phyloP scores from a whole-genome alignment of 345 rosid genomes.

The Eucalyptus curtisii region DNA sequence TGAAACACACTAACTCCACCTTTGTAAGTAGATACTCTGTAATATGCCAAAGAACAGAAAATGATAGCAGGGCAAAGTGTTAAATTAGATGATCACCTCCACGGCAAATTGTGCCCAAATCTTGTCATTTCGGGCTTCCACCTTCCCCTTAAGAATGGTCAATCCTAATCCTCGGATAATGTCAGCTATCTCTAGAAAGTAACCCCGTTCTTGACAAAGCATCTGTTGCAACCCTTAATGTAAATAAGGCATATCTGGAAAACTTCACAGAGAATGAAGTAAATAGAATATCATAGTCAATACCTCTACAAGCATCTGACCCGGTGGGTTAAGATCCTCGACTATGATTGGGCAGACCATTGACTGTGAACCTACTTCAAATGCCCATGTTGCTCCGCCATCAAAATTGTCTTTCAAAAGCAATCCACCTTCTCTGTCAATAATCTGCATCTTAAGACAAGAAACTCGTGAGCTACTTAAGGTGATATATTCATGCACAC shows the following conservation, averaged over 20 bases:
- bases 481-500: neutral
- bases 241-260: neutral
- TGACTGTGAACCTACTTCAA: slow-evolving; percentile 86
- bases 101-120: slow-evolving; percentile 88
- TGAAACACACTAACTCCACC: neutral
- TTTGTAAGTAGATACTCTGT: neutral
- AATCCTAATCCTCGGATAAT: slow-evolving; percentile 81
- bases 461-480: neutral
- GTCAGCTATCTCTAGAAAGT: slow-evolving; percentile 92
- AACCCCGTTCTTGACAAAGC: slow-evolving; percentile 91
- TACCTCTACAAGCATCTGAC: slow-evolving; percentile 94
- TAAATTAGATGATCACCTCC: slow-evolving; percentile 41
- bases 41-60: neutral
- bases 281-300: neutral
- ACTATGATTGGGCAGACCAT: slow-evolving; percentile 88
- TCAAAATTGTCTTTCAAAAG: slow-evolving; percentile 47
- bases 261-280: neutral
- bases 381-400: slow-evolving; percentile 98
- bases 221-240: slow-evolving; percentile 29
- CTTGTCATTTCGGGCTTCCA: slow-evolving; percentile 75
- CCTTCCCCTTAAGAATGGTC: slow-evolving; percentile 88
- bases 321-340: slow-evolving; percentile 85
- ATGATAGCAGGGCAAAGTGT: neutral
- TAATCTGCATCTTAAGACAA: slow-evolving; percentile 29
- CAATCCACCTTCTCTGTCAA: slow-evolving; percentile 39